Base-by-base conservation (phyloP, 1,139 yeast species). In the Saccharomycopsis hybrid region DNA sequence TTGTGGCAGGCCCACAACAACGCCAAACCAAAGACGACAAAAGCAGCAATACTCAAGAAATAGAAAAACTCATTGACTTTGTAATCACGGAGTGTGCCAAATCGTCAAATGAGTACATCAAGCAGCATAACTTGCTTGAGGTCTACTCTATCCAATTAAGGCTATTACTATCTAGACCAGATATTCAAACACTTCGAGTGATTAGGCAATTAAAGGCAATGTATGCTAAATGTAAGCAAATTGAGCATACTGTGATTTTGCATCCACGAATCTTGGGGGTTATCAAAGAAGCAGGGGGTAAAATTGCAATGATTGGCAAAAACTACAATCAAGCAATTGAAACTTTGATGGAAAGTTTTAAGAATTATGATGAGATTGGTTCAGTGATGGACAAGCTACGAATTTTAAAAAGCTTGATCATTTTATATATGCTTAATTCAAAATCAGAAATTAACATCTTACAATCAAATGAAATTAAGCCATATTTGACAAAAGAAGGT, bases 341-440 rank as follows among this genome's bases (percentile, higher is more conserved):
- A 42, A 79, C 74, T 53, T 80, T 82, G 57, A 82, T 82, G 61
- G 87, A 82, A 57, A 72, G 85, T 46, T 85, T 85, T 65, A 80
- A 81, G 57, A 78, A 75, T 55, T 85, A 78, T 61, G 90, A 85
- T 62, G 92, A 84, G 64, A 83, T 85, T 27, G 94, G 92, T 2
- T 77, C 82, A 45, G 60, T 67, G n/a, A 69, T 69, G n/a, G 51
- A 48, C 45, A 74, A 84, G 51, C 68, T 73, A 40, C 60, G 63
- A 29, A 77, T 79, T 3, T 69, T 85, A 57, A 77, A 77, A 56
- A 80, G 78, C 61, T 72, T 80, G 54, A 77, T 80, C 5, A 13
- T 53, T 5, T 61, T 84, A 28, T 77, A 84, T 41, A 78, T 82
- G 18, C 66, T 85, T 57, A 64, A 84, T 46, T 73, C 83, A 4